These are phyloP conservation scores for Stromatinia cepivora DNA, from an alignment of 2,329 filamentous ascomycete genomes.

Conservation along the genomic window DNA sequence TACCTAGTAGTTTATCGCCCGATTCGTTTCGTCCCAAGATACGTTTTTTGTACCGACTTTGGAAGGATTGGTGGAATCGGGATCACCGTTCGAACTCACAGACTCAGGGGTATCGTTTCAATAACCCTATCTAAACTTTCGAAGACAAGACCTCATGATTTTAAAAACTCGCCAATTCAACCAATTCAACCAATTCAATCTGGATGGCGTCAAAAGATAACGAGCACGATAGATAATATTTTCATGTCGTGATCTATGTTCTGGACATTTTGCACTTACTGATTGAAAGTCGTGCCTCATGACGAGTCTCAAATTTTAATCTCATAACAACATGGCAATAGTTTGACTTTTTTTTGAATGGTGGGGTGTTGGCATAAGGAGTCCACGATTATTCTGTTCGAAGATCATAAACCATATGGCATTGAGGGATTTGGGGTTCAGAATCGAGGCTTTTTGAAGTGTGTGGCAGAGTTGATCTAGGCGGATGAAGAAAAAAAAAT, in stretches of 20 bases:
- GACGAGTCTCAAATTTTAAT: constrained; percentile 20
- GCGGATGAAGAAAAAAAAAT: background rate
- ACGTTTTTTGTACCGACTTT: background rate
- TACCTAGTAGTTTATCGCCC: background rate
- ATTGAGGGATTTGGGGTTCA: background rate
- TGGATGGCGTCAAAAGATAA: constrained; percentile 5
- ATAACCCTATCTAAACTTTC: background rate
- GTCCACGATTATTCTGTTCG: background rate
- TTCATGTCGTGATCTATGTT: constrained; percentile 12
- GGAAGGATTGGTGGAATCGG: background rate
- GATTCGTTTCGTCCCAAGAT: background rate
- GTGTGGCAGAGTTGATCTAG: background rate
- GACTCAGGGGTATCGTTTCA: constrained; percentile 8
- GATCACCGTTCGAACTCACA: constrained; percentile 1
- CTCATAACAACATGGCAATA: constrained; percentile 6
- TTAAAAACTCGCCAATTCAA: background rate
- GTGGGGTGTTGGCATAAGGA: background rate
- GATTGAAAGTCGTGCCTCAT: constrained; percentile 18
- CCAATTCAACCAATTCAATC: background rate
- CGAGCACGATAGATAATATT: constrained; percentile 7
- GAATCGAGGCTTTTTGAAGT: background rate
- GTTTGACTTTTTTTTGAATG: background rate
- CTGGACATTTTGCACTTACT: constrained; percentile 5
- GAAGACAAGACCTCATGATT: constrained; percentile 9
- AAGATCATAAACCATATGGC: background rate